phyloP scores from a whole-genome alignment of 192 early-diverging fungal genomes.

The Coemansia sp. region DNA sequence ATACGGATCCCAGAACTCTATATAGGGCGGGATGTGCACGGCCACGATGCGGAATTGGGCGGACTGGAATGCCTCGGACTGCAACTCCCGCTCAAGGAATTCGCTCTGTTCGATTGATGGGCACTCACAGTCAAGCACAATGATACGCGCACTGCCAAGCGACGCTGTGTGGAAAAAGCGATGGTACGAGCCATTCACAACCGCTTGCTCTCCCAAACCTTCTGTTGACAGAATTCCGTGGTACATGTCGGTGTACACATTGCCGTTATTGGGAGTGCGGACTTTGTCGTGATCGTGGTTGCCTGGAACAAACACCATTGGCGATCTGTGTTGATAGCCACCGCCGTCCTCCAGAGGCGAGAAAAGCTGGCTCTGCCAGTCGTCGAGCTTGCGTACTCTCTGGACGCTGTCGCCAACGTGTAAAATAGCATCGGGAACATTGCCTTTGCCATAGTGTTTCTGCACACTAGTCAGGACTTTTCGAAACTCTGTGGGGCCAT shows the following conservation, averaged over 20 bases:
- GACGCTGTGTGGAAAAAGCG: constrained; percentile 46
- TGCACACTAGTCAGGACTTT: constrained; percentile 12
- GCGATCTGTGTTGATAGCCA: constrained; percentile 59
- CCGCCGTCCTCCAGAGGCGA: constrained; percentile 63
- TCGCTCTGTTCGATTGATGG: constrained; percentile 62
- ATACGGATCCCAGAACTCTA: constrained; percentile 76
- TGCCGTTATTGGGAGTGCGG: constrained; percentile 54
- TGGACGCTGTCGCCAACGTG: constrained; percentile 78
- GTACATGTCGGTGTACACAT: constrained; percentile 51
- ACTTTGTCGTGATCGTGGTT: constrained; percentile 74
- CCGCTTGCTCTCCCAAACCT: constrained; percentile 8
- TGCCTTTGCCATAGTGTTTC: constrained; percentile 9
- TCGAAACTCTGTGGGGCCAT: constrained; percentile 31
- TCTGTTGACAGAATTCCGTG: constrained; percentile 34
- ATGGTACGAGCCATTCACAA: constrained; percentile 35
- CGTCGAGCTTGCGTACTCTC: constrained; percentile 56
- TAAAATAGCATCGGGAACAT: constrained; percentile 56
- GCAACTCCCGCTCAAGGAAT: constrained; percentile 65
- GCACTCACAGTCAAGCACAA: constrained; percentile 71
- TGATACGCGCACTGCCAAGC: constrained; percentile 64
- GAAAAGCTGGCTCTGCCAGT: constrained; percentile 75
- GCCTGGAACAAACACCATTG: constrained; percentile 72
- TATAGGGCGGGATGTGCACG: constrained; percentile 75
- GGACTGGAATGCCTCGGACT: constrained; percentile 54
- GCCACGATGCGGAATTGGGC: constrained; percentile 68